Conservation (phyloP, 208 protist species). For the Trypanosomatidae sp. region DNA sequence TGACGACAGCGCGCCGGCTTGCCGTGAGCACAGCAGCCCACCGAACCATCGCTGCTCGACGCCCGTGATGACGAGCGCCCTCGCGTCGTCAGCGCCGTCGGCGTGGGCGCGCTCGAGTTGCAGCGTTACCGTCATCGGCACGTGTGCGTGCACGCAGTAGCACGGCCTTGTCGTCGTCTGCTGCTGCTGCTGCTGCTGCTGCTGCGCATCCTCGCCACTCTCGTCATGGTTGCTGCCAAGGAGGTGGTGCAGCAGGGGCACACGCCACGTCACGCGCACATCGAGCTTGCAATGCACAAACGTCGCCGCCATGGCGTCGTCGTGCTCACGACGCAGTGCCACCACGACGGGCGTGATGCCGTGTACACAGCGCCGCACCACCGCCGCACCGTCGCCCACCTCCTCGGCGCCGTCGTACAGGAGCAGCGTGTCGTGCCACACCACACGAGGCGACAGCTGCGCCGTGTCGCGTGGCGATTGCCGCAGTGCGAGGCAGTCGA, state of each 20-base stretch:
- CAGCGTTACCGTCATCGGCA: conserved; percentile 33
- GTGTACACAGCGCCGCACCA: conserved; percentile 19
- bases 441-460: conserved; percentile 17
- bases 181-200: too few species aligned
- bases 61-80: conserved; percentile 17
- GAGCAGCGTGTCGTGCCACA: conserved; percentile 40
- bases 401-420: conserved; percentile 31
- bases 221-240: too few species aligned
- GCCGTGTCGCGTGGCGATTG: conserved; percentile 7
- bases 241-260: conserved; percentile 30
- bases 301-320: conserved; percentile 19
- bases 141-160: background rate
- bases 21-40: conserved; percentile 32
- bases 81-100: background rate
- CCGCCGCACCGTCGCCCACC: conserved; percentile 24
- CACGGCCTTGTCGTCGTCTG: too few species aligned
- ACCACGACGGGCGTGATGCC: conserved; percentile 16
- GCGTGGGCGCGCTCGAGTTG: conserved; percentile 19
- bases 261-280: conserved; percentile 12
- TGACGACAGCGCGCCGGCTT: conserved; percentile 28
- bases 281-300: conserved; percentile 44
- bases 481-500: conserved; percentile 18
- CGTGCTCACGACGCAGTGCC: conserved; percentile 33
- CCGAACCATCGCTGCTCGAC: conserved; percentile 70
- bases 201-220: too few species aligned